phyloP scores from a whole-genome alignment of 1,284 basidiomycete genomes.

The Singerocomus rubriflavus region DNA sequence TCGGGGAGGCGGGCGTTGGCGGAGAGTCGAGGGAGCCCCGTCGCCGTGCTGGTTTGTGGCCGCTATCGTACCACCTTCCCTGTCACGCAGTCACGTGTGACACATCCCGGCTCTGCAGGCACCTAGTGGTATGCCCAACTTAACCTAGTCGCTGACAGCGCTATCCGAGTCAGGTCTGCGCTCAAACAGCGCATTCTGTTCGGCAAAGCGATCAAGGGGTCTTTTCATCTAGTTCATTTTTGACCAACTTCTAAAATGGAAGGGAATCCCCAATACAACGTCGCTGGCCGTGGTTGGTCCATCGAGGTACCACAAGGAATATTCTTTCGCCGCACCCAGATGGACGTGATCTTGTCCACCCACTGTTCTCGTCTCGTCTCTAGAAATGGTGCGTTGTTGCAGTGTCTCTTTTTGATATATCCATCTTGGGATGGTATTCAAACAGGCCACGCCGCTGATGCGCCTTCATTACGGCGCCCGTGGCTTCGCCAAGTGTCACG shows the following conservation, averaged over 20 bases:
- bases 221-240: slow-evolving; percentile 31
- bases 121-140: slow-evolving; percentile 12
- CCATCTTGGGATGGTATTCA: slow-evolving; percentile 21
- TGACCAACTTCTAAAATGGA: slow-evolving; percentile 33
- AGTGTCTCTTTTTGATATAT: slow-evolving; percentile 17
- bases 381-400: slow-evolving; percentile 1
- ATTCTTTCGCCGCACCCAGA: slow-evolving; percentile 12
- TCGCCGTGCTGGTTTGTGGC: no score
- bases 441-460: slow-evolving; percentile 33
- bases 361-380: slow-evolving; percentile 3
- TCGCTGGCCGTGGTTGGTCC: slow-evolving; percentile 13
- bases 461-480: slow-evolving; percentile 31
- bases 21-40: no score
- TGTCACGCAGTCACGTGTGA: slow-evolving; percentile 23
- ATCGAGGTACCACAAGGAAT: slow-evolving; percentile 16
- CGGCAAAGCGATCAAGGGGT: slow-evolving; percentile 33
- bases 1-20: no score
- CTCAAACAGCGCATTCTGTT: slow-evolving; percentile 27
- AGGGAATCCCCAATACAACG: slow-evolving; percentile 20
- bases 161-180: slow-evolving; percentile 10
- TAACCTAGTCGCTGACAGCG: slow-evolving; percentile 8
- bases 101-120: neutral
- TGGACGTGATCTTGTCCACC: slow-evolving; percentile 12
- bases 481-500: slow-evolving; percentile 18
- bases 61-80: neutral